phyloP scores from a whole-genome alignment of 345 rosid species.

The Citrus trifoliata region DNA sequence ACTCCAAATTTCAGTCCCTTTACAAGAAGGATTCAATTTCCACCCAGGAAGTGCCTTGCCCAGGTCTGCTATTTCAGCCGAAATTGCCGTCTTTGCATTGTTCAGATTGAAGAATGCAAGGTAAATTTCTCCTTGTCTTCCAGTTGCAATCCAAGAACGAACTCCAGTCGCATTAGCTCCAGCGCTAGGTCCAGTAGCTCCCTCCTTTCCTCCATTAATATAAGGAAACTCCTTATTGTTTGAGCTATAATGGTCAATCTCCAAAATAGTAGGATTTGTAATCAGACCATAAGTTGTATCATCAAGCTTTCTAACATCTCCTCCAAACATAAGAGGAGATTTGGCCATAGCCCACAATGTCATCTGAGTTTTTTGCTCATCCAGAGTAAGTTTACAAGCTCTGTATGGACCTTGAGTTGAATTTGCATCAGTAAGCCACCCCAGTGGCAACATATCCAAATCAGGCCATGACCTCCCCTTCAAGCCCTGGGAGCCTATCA shows the following conservation, averaged over 20 bases:
- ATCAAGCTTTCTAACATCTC: slow-evolving; percentile 73
- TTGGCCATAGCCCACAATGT: slow-evolving; percentile 90
- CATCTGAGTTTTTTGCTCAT: slow-evolving; percentile 88
- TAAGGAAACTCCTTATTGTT: slow-evolving; percentile 72
- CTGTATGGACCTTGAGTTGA: slow-evolving; percentile 82
- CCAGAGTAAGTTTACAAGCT: slow-evolving; percentile 44
- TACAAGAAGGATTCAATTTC: slow-evolving; percentile 34
- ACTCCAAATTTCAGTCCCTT: slow-evolving; percentile 62
- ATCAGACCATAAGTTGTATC: slow-evolving; percentile 53
- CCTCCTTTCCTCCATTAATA: slow-evolving; percentile 21
- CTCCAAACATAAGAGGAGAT: slow-evolving; percentile 92
- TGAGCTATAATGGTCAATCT: slow-evolving; percentile 60
- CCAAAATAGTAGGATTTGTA: slow-evolving; percentile 69
- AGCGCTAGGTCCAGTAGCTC: slow-evolving; percentile 5
- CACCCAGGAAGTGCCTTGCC: slow-evolving; percentile 36
- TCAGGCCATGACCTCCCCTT: slow-evolving; percentile 89
- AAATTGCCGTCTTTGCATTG: slow-evolving; percentile 32
- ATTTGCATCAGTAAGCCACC: slow-evolving; percentile 83
- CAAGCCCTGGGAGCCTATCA: slow-evolving; percentile 65
- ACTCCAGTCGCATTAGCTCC: slow-evolving; percentile 26
- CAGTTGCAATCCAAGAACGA: slow-evolving; percentile 84
- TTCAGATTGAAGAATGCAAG: slow-evolving; percentile 60
- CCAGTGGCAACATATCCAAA: slow-evolving; percentile 84
- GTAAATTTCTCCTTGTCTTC: slow-evolving; percentile 57
- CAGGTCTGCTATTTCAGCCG: slow-evolving; percentile 53